Evolutionary conservation across 1,284 basidiomycete genomes (phyloP).

Genomic region (Irpex sp.): DNA sequence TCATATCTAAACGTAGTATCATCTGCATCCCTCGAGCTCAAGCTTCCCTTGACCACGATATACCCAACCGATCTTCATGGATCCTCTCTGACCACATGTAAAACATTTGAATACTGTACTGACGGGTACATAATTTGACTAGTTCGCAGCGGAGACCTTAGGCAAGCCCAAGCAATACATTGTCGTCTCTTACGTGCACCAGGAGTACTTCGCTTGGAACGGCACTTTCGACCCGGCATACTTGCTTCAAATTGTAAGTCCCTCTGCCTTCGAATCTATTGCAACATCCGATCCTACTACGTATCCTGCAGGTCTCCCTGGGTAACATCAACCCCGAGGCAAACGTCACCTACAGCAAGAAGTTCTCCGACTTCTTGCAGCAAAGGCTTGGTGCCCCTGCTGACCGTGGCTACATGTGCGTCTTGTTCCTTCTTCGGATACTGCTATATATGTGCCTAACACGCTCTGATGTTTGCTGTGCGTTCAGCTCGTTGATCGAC

Average conservation of each 20-base stretch:
- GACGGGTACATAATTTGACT: neutral
- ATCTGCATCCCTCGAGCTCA: neutral
- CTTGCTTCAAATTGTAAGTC: constrained; percentile 49
- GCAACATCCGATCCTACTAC: neutral
- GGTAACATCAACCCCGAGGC: constrained; percentile 47
- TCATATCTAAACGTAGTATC: neutral
- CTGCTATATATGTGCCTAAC: neutral
- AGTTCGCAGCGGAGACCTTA: constrained; percentile 48
- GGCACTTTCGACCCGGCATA: constrained; percentile 65
- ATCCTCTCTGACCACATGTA: too few species aligned
- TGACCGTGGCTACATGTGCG: constrained; percentile 57
- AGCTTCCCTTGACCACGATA: neutral
- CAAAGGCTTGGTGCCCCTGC: constrained; percentile 44
- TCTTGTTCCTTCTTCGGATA: neutral
- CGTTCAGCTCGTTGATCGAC: constrained; percentile 48
- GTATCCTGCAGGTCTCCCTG: constrained; percentile 43
- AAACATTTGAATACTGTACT: too few species aligned
- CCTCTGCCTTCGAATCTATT: neutral
- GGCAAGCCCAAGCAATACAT: constrained; percentile 53
- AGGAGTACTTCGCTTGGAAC: constrained; percentile 53
- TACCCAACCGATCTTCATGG: neutral
- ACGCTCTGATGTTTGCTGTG: neutral
- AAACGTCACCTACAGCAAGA: constrained; percentile 52
- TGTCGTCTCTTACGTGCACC: constrained; percentile 47
- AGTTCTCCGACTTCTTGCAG: constrained; percentile 50